A percentile compares a stretch with the other conserved stretches of the same genome.
Conservation (phyloP, 768 basidiomycete genomes). For the Pholiota conissans region DNA sequence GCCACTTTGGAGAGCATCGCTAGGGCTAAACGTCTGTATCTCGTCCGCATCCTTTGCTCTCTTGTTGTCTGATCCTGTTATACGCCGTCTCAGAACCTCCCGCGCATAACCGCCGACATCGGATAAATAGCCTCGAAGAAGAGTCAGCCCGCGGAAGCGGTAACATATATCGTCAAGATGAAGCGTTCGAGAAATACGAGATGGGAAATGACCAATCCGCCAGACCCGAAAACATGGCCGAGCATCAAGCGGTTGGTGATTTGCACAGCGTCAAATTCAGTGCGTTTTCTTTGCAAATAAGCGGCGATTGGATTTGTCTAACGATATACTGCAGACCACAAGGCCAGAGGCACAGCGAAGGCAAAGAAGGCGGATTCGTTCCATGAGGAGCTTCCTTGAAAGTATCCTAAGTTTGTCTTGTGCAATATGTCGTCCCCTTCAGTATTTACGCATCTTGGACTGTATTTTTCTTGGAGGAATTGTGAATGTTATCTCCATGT, state of each 20-base stretch:
- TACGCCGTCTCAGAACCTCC: conserved; percentile 8
- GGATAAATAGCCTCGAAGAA: not conserved
- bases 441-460: not conserved
- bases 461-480: not conserved
- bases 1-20: conserved; percentile 5
- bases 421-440: not conserved
- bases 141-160: conserved; percentile 1
- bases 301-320: not conserved
- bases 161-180: conserved; percentile 19
- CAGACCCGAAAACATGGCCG: conserved; percentile 3
- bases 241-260: conserved; percentile 5
- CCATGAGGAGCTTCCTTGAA: not conserved
- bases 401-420: not conserved
- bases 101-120: conserved; percentile 17
- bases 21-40: conserved; percentile 13
- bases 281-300: conserved; percentile 1
- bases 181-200: conserved; percentile 21
- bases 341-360: conserved; percentile 13
- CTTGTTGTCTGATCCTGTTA: not conserved
- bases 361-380: not conserved
- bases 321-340: conserved; percentile 10
- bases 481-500: not conserved
- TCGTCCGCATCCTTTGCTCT: not conserved
- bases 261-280: conserved; percentile 14
- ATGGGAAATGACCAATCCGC: conserved; percentile 13